Conservation (phyloP, 2,329 filamentous ascomycete genomes). For the Colletotrichum brevisporum region DNA sequence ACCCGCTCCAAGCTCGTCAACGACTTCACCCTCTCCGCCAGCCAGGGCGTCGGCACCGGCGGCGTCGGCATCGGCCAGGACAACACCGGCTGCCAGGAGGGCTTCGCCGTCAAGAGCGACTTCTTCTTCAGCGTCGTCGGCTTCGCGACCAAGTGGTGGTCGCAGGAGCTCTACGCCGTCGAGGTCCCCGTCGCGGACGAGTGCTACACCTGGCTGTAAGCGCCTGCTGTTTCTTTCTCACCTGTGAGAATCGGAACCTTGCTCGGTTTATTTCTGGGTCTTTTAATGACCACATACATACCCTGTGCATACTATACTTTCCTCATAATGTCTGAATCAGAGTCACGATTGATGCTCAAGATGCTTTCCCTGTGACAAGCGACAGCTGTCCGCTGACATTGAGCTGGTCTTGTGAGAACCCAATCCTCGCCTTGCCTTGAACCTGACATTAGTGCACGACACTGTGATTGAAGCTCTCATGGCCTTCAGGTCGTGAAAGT, state of each 20-base stretch:
- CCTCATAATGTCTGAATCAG: background rate
- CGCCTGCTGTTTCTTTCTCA: background rate
- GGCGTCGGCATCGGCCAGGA: slow-evolving; percentile 38
- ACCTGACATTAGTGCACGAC: too few species aligned
- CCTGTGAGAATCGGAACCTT: background rate
- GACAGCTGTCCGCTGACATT: too few species aligned
- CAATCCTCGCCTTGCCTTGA: too few species aligned
- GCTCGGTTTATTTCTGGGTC: background rate
- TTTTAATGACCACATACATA: background rate
- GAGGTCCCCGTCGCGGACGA: slow-evolving; percentile 45
- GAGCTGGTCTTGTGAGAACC: too few species aligned
- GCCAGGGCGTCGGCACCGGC: slow-evolving; percentile 39
- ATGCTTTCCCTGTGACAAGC: too few species aligned
- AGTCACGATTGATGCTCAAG: background rate
- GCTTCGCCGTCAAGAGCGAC: slow-evolving; percentile 44
- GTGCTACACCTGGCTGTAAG: slow-evolving; percentile 45
- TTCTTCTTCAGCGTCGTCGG: slow-evolving; percentile 46
- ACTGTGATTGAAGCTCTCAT: too few species aligned
- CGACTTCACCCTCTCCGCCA: slow-evolving; percentile 43
- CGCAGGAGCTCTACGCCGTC: slow-evolving; percentile 44
- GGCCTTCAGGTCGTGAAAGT: too few species aligned
- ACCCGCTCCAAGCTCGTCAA: slow-evolving; percentile 46
- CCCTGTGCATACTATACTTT: background rate
- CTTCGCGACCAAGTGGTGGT: slow-evolving; percentile 47
- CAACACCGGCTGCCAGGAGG: slow-evolving; percentile 43